Evolutionary conservation across 2,329 filamentous ascomycete genomes (phyloP).

Genomic region (Colletotrichum graminicola): DNA sequence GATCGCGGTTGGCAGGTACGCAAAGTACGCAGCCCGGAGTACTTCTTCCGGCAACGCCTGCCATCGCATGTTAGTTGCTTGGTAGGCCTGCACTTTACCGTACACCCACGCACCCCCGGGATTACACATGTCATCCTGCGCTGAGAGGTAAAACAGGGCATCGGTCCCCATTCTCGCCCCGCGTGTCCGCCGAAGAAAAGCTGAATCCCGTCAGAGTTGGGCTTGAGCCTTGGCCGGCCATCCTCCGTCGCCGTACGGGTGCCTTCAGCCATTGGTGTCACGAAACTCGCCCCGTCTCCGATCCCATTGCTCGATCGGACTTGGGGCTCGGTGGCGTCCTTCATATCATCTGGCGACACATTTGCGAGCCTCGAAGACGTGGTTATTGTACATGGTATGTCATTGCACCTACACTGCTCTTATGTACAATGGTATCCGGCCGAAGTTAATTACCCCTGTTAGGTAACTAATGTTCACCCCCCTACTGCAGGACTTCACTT

Average conservation of each 20-base stretch:
- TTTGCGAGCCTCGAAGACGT: slow-evolving; percentile 1
- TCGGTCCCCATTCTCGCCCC: background rate
- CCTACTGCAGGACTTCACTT: too few relatives aligned
- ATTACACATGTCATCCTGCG: background rate
- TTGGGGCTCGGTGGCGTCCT: slow-evolving; percentile 25
- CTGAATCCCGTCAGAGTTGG: background rate
- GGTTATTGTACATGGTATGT: too few relatives aligned
- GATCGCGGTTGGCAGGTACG: slow-evolving; percentile 32
- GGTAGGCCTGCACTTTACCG: background rate
- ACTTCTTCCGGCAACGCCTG: slow-evolving; percentile 21
- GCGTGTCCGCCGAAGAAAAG: background rate
- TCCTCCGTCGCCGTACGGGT: background rate
- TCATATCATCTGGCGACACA: background rate
- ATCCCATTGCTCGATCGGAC: slow-evolving; percentile 10
- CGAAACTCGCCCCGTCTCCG: background rate
- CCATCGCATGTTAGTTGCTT: background rate
- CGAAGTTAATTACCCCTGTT: too few relatives aligned
- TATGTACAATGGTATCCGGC: too few relatives aligned
- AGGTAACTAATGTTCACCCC: too few relatives aligned
- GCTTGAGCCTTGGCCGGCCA: background rate
- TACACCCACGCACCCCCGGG: background rate
- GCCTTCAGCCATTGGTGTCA: slow-evolving; percentile 1
- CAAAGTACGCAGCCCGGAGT: slow-evolving; percentile 23
- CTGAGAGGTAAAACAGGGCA: slow-evolving; percentile 6
- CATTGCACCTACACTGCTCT: background rate